Evolutionary conservation across 1,139 yeast species (phyloP).

Genomic region (Suhomyces yuchorum): DNA sequence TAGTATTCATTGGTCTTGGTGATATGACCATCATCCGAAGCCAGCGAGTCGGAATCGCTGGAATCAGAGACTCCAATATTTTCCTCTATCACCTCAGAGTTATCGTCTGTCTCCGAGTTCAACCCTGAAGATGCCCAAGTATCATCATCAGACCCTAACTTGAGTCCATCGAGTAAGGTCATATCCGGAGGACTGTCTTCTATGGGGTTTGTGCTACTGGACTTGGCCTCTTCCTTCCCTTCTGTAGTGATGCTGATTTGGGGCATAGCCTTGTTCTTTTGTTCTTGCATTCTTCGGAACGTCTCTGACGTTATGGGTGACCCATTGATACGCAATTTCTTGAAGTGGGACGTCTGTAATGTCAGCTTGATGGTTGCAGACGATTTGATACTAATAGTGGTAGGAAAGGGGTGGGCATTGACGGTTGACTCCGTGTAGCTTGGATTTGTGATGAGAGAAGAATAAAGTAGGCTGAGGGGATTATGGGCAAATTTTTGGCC

Average conservation of each 20-base stretch:
- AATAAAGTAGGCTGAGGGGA: constrained; percentile 20
- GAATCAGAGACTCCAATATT: constrained; percentile 25
- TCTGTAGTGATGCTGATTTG: neutral
- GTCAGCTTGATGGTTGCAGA: constrained; percentile 43
- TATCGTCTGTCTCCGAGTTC: constrained; percentile 26
- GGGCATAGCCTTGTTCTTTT: neutral
- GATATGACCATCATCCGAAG: constrained; percentile 21
- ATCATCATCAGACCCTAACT: constrained; percentile 21
- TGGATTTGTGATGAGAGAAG: constrained; percentile 16
- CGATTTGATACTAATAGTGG: constrained; percentile 31
- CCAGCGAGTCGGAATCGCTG: constrained; percentile 31
- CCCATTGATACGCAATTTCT: constrained; percentile 47
- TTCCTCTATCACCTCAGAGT: constrained; percentile 16
- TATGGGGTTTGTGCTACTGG: neutral
- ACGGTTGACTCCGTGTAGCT: neutral
- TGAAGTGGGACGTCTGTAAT: constrained; percentile 42
- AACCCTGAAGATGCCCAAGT: constrained; percentile 30
- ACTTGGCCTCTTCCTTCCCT: neutral
- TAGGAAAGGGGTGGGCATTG: constrained; percentile 16
- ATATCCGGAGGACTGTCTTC: constrained; percentile 1
- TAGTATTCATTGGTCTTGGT: constrained; percentile 29
- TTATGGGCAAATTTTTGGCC: constrained; percentile 9
- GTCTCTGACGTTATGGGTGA: constrained; percentile 39
- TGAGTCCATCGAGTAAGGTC: constrained; percentile 13
- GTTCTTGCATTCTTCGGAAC: constrained; percentile 16